These are phyloP conservation scores for Ceratocystis huliohia DNA, from an alignment of 2,329 filamentous ascomycete species.

Conservation along the genomic window DNA sequence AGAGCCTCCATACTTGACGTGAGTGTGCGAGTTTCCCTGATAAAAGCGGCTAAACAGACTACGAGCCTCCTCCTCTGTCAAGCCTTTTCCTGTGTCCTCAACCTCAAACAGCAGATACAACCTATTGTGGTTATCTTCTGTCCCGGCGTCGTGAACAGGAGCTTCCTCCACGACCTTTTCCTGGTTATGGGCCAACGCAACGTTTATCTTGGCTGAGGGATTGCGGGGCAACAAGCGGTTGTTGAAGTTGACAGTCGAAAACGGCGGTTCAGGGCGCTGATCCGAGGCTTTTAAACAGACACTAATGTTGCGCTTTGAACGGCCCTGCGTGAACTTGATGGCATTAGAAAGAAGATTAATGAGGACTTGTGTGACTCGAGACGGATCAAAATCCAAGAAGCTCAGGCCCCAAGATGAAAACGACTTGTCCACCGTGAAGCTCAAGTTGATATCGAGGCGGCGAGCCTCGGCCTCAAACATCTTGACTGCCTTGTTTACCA, in stretches of 20 bases:
- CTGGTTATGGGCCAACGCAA: background rate
- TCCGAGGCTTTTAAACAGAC: constrained; percentile 37
- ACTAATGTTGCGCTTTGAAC: constrained; percentile 43
- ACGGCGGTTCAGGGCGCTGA: constrained; percentile 30
- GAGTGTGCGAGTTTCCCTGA: constrained; percentile 62
- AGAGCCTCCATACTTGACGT: constrained; percentile 67
- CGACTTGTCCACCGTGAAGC: constrained; percentile 49
- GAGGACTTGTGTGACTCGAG: constrained; percentile 61
- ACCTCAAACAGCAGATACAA: constrained; percentile 61
- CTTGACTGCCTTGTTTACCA: constrained; percentile 55
- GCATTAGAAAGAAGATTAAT: constrained; percentile 74
- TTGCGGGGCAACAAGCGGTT: constrained; percentile 29
- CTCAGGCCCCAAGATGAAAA: constrained; percentile 46
- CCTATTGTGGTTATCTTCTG: constrained; percentile 22
- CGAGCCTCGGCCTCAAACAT: constrained; percentile 69
- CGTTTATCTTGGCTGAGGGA: constrained; percentile 18
- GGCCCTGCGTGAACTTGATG: constrained; percentile 64
- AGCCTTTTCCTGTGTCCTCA: constrained; percentile 61
- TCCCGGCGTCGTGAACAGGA: background rate
- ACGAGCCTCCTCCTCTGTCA: constrained; percentile 58
- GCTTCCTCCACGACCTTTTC: background rate
- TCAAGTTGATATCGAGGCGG: constrained; percentile 54
- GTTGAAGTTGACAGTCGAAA: constrained; percentile 47
- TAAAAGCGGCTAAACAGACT: constrained; percentile 67
- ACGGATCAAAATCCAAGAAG: constrained; percentile 59